A percentile compares a stretch with the other conserved stretches of the same genome.
These are phyloP conservation scores for Ophiostoma pallidulum DNA, from an alignment of 2,329 filamentous ascomycete genomes.

Conservation along the genomic window DNA sequence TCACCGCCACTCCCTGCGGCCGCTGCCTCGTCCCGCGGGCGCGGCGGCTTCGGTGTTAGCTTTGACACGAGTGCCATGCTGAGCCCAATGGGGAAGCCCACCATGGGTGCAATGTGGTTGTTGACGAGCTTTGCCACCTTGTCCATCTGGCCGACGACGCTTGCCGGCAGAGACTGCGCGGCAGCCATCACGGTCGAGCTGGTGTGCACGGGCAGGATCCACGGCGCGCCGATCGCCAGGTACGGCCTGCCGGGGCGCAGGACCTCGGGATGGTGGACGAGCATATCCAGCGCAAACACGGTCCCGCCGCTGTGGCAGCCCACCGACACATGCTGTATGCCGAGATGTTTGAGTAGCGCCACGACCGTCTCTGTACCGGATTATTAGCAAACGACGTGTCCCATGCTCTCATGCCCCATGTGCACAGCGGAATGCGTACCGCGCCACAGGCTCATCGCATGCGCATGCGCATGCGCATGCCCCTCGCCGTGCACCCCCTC, in stretches of 20 bases:
- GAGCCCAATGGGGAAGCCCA: constrained; percentile 11
- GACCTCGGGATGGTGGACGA: constrained; percentile 23
- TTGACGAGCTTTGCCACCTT: constrained; percentile 18
- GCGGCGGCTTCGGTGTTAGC: neutral
- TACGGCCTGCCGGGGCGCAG: constrained; percentile 20
- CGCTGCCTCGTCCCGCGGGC: neutral
- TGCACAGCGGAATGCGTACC: no score
- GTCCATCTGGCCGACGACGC: constrained; percentile 17
- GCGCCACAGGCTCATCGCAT: constrained; percentile 16
- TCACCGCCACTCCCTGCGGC: neutral
- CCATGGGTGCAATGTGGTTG: constrained; percentile 15
- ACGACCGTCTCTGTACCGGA: constrained; percentile 19
- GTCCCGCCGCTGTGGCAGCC: constrained; percentile 25
- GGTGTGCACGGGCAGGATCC: constrained; percentile 23
- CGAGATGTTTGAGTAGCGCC: constrained; percentile 26
- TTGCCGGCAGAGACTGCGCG: constrained; percentile 17
- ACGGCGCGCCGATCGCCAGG: constrained; percentile 24
- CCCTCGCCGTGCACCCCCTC: no score
- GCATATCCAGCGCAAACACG: constrained; percentile 24
- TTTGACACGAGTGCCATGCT: constrained; percentile 1
- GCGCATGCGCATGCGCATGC: no score
- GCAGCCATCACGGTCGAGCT: constrained; percentile 17
- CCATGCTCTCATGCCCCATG: no score
- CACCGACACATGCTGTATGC: constrained; percentile 22
- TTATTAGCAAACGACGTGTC: no score